Conservation (phyloP, 2,329 filamentous ascomycete species). For the Alternaria sp. region DNA sequence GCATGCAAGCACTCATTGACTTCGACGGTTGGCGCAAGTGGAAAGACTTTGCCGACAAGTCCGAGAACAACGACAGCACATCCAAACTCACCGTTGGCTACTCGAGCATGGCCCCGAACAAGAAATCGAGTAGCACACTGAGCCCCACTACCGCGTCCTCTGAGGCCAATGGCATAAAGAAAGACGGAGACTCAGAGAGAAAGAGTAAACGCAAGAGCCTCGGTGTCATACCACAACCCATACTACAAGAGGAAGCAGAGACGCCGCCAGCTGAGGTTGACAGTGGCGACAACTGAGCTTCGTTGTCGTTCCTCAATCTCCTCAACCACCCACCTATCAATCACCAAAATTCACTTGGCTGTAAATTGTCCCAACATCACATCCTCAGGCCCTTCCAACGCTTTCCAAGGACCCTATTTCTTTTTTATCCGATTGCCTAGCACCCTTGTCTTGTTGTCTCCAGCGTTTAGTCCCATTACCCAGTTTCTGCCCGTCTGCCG, state of each 20-base stretch:
- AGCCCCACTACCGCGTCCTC: conserved; percentile 24
- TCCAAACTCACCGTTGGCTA: conserved; percentile 44
- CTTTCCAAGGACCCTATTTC: conserved; percentile 11
- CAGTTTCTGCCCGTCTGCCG: conserved; percentile 13
- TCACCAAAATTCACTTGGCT: conserved; percentile 19
- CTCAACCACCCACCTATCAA: neutral
- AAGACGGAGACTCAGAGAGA: conserved; percentile 37
- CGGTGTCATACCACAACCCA: conserved; percentile 31
- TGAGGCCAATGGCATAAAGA: conserved; percentile 33
- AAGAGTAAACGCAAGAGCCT: conserved; percentile 43
- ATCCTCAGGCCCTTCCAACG: neutral
- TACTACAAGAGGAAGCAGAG: conserved; percentile 36
- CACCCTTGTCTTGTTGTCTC: conserved; percentile 8
- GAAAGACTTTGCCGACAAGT: conserved; percentile 73
- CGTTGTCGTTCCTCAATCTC: neutral
- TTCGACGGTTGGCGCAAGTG: conserved; percentile 98
- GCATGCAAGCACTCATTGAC: conserved; percentile 98
- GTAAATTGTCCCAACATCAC: conserved; percentile 25
- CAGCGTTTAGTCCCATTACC: conserved; percentile 7
- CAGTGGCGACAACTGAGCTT: conserved; percentile 13
- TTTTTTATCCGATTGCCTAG: conserved; percentile 13
- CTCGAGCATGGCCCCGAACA: conserved; percentile 37
- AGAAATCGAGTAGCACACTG: conserved; percentile 19
- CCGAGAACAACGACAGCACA: conserved; percentile 43
- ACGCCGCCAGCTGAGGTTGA: conserved; percentile 29